phyloP scores from a whole-genome alignment of 495 filamentous ascomycete genomes.

The Lichenothelia convexa region DNA sequence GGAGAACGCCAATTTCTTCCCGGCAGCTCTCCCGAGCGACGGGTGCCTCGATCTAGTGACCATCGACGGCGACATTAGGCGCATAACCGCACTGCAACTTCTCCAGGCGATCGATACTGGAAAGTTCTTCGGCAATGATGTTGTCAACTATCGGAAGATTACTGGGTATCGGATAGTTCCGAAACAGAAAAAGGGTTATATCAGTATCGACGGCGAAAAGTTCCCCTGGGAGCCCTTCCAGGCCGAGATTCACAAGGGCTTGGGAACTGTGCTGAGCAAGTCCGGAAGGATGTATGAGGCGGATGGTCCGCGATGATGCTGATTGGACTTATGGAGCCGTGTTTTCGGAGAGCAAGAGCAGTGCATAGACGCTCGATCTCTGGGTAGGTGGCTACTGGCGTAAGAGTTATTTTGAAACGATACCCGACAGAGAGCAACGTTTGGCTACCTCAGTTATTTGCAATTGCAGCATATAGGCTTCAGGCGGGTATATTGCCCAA shows the following conservation, averaged over 20 bases:
- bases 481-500: too few relatives aligned
- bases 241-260: slow-evolving; percentile 65
- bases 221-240: slow-evolving; percentile 79
- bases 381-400: too few relatives aligned
- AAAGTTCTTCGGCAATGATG: slow-evolving; percentile 56
- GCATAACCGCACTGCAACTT: slow-evolving; percentile 41
- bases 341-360: too few relatives aligned
- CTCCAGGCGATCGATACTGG: slow-evolving; percentile 52
- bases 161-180: slow-evolving; percentile 69
- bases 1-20: slow-evolving; percentile 73
- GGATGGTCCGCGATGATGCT: neutral
- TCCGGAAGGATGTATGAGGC: slow-evolving; percentile 55
- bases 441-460: too few relatives aligned
- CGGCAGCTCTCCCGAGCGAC: slow-evolving; percentile 65
- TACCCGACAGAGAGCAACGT: too few relatives aligned
- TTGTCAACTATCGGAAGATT: slow-evolving; percentile 68
- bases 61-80: slow-evolving; percentile 55
- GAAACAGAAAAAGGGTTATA: slow-evolving; percentile 51
- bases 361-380: too few relatives aligned
- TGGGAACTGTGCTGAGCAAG: slow-evolving; percentile 71
- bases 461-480: too few relatives aligned
- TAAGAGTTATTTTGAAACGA: too few relatives aligned
- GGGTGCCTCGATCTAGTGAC: slow-evolving; percentile 72
- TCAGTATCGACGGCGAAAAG: slow-evolving; percentile 85
- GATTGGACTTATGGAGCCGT: too few relatives aligned